Evolutionary conservation across 2,329 filamentous ascomycete species (phyloP).

Genomic region (Hymenoscyphus infarciens): DNA sequence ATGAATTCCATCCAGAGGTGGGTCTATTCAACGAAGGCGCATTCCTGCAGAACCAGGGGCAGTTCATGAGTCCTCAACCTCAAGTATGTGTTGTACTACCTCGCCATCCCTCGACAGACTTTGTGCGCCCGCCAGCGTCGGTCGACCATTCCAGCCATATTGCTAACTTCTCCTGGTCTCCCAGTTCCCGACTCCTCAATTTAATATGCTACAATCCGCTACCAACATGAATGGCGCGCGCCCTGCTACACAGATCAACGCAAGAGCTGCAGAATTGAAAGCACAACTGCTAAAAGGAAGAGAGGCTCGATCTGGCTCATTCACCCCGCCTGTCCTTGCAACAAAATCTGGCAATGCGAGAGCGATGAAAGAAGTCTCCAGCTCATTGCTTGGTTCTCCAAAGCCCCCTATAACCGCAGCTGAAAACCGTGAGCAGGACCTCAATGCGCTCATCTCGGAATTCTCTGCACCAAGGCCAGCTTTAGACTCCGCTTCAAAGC

Average conservation of each 20-base stretch:
- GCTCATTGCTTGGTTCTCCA: constrained; percentile 22
- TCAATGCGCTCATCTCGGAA: constrained; percentile 31
- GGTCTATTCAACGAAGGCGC: constrained; percentile 24
- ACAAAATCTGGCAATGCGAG: constrained; percentile 11
- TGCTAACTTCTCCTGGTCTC: constrained; percentile 16
- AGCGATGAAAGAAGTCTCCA: constrained; percentile 18
- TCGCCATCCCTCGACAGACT: neutral
- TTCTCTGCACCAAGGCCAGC: constrained; percentile 25
- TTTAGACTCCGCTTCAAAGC: constrained; percentile 19
- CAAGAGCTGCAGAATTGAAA: constrained; percentile 34
- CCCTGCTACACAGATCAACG: constrained; percentile 28
- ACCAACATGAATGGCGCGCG: constrained; percentile 14
- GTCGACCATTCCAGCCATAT: constrained; percentile 6
- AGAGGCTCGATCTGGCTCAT: constrained; percentile 25
- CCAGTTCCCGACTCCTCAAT: constrained; percentile 27
- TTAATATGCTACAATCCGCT: constrained; percentile 20
- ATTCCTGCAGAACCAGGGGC: constrained; percentile 26
- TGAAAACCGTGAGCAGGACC: constrained; percentile 24
- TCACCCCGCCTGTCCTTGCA: constrained; percentile 22
- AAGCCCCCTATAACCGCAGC: constrained; percentile 16
- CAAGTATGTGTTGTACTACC: constrained; percentile 25
- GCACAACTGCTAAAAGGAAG: constrained; percentile 31
- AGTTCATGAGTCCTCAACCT: constrained; percentile 20
- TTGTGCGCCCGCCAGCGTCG: neutral
- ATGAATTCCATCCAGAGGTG: constrained; percentile 24